phyloP scores from a whole-genome alignment of 2,329 filamentous ascomycete genomes.

The Pseudocercospora vitis region DNA sequence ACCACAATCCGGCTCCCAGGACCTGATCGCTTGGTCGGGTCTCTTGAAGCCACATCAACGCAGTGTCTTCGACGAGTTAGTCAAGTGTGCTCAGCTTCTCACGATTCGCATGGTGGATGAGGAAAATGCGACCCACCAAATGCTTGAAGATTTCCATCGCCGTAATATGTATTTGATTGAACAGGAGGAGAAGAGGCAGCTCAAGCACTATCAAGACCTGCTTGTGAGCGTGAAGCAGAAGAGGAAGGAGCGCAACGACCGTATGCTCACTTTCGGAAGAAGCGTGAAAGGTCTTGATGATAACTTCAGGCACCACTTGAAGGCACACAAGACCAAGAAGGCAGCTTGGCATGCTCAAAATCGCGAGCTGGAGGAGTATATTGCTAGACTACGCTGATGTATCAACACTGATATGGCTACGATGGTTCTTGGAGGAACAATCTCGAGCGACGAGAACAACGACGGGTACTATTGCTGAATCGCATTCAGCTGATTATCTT shows the following conservation, averaged over 20 bases:
- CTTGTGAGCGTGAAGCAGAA: slow-evolving; percentile 32
- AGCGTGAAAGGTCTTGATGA: slow-evolving; percentile 2
- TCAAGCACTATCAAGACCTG: slow-evolving; percentile 38
- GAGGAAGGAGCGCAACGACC: slow-evolving; percentile 1
- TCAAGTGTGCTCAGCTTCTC: slow-evolving; percentile 46
- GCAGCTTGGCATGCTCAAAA: slow-evolving; percentile 8
- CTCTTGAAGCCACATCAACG: slow-evolving; percentile 43
- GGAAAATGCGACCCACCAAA: slow-evolving; percentile 46
- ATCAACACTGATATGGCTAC: background rate
- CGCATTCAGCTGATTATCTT: no score
- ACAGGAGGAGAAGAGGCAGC: slow-evolving; percentile 44
- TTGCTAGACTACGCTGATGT: background rate
- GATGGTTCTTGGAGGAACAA: background rate
- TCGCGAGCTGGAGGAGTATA: slow-evolving; percentile 15
- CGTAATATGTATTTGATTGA: slow-evolving; percentile 48
- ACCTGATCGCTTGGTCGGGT: slow-evolving; percentile 41
- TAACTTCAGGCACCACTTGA: slow-evolving; percentile 12
- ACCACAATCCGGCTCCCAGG: slow-evolving; percentile 12
- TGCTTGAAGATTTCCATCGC: slow-evolving; percentile 46
- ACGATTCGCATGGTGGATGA: slow-evolving; percentile 49
- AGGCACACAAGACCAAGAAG: slow-evolving; percentile 16
- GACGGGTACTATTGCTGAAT: background rate
- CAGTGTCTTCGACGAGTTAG: slow-evolving; percentile 41
- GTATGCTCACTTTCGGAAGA: background rate
- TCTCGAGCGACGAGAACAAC: background rate